Evolutionary conservation across 768 basidiomycete species (phyloP).

Genomic region (Gymnopilus dilepis): DNA sequence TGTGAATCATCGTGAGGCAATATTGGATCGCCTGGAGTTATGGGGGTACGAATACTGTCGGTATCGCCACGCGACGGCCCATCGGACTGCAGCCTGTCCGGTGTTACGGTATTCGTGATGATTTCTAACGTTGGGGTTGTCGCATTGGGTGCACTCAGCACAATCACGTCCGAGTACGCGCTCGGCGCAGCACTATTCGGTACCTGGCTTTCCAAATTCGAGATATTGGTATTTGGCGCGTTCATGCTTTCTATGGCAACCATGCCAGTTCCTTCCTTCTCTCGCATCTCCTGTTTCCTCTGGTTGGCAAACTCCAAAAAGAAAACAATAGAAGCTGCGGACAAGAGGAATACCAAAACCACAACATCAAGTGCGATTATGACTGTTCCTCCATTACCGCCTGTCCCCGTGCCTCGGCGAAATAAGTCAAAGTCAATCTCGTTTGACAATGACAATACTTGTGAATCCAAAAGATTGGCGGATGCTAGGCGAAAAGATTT

Average conservation of each 20-base stretch:
- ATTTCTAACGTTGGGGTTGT: background rate
- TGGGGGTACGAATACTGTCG: background rate
- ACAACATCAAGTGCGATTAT: conserved; percentile 6
- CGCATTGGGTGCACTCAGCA: background rate
- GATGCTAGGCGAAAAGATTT: background rate
- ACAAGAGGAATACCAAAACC: background rate
- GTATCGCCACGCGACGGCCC: background rate
- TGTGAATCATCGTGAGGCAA: background rate
- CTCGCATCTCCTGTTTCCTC: background rate
- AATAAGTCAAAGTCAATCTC: background rate
- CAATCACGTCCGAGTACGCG: background rate
- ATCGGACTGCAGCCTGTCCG: background rate
- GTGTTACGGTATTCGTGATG: background rate
- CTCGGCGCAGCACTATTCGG: background rate
- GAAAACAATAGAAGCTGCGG: background rate
- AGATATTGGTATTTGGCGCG: background rate
- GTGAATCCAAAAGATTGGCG: background rate
- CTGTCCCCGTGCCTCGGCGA: background rate
- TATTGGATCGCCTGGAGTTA: background rate
- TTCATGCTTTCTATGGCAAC: background rate
- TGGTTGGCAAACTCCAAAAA: background rate
- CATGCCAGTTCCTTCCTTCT: background rate
- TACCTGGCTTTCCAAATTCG: background rate
- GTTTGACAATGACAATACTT: background rate
- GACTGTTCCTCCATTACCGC: background rate